Base-by-base conservation (phyloP, 805 yeast species). In the Metschnikowia baotianmanensis region DNA sequence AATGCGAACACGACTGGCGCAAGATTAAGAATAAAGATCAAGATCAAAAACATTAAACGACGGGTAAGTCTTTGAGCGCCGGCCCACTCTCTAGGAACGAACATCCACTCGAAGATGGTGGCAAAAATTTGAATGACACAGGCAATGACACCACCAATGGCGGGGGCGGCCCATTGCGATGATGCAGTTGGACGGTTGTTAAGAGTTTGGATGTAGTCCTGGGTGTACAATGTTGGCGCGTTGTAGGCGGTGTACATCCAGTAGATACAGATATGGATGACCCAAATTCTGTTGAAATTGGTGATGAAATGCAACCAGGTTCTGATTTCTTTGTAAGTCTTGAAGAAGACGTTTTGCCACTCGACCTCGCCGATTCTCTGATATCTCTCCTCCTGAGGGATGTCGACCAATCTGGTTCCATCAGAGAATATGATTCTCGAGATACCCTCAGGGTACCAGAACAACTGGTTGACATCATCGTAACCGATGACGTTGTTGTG, bases 381-480 rank as follows among this genome's bases (percentile, higher is more conserved):
- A 63, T 80, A 95, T 66, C 99, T 85, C 69, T 93, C 96, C 57
- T 81, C 87, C 43, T 81, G 78, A 26, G 96, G 95, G 56, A 90
- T 70, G 56, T 93, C 98, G 38, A 90, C 86, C 55, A 93, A 74
- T 63, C 96, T 82, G 15, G 96, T 75, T 52, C 96, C 96, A 62
- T 93, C 98, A 61, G 85, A 93, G 57, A 91, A 78, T 36, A 83
- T 78, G 56, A 93, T 90, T 68, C 93, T 83, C 45, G 95, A 83
- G 51, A 93, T 86, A 76, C 99, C 99, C 71, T 95, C 98, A 34
- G 98, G 97, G 69, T 95, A 93, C 99, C 99, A 93, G 71, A 95
- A 93, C 56, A 93, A 77, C 75, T 93, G 99, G 68, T 93, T 93
- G 46, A 93, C 95, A 74, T 93, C 99, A 72, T 93, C 99, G 65